Evolutionary conservation across 306 rosid species (phyloP), one percentile per base, ranked within the genome.

Genomic region (Senna siamea): DNA sequence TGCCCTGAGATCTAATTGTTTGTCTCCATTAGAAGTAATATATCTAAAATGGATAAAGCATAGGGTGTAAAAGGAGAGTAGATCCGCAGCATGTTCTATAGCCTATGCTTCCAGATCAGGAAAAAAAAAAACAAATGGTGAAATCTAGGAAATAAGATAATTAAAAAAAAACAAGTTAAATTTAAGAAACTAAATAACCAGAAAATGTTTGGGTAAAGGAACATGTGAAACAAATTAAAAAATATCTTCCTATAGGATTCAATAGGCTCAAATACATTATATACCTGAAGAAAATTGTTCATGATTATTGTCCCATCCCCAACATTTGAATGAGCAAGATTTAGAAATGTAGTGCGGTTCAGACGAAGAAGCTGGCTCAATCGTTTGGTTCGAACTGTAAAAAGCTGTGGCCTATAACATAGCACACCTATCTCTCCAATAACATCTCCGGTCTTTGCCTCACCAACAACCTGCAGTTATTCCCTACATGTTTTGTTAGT

Each of bases 361-460:
- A 93, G 38, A 51, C 93, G 93, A 66, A 93, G 78, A 73, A 93
- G 81, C 81, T 91, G 94, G 72, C 90, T 70, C 74, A 93, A 66
- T 72, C 91, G 78, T 72, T 83, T 91, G 6, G 94, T 91, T 55
- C 97, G 87, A 34, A 85, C 85, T 13, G 96, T 86, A 66, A 85
- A 87, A 32, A 72, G 34, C 26, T 93, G 97, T 13, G 98, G 96
- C 77, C 86, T 81, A 76, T 87, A 91, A 84, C 97, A 88, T 28
- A 91, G 79, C 76, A 89, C 90, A 15, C 97, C 96, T 63, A 86
- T 74, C 78, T 87, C 98, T 5, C 97, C 98, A 63, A 86, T 51
- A 11, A 89, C 43, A 35, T 89, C 88, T 69, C 94, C 91, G 3
- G 80, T 40, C 37, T 19, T 56, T 26, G 78, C 85, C 79, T 80